These are phyloP conservation scores for Lachnellula cervina DNA, from an alignment of 2,329 filamentous ascomycete species.

Conservation along the genomic window DNA sequence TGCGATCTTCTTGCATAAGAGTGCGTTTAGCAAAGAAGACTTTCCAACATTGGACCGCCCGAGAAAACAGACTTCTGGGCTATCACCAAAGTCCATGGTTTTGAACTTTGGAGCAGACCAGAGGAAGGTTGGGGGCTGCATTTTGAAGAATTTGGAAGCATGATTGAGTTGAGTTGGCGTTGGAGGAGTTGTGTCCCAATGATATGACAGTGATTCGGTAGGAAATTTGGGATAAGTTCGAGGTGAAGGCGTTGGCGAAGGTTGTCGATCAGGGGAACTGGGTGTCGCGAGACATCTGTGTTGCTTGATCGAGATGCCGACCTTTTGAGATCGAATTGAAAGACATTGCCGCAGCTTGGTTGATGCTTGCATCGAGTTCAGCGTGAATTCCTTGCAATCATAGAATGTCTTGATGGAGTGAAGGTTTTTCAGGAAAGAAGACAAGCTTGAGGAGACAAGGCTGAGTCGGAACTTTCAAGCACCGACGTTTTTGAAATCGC, in stretches of 20 bases:
- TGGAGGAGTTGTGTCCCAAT: slow-evolving; percentile 47
- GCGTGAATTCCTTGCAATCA: background rate
- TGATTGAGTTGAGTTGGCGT: slow-evolving; percentile 38
- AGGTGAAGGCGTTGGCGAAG: background rate
- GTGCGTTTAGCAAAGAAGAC: slow-evolving; percentile 59
- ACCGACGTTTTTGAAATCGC: no score
- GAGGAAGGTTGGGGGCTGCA: slow-evolving; percentile 48
- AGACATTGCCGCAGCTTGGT: background rate
- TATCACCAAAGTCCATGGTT: slow-evolving; percentile 45
- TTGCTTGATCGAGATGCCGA: background rate
- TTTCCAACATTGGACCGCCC: slow-evolving; percentile 70
- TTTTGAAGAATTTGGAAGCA: slow-evolving; percentile 42
- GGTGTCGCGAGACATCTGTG: background rate
- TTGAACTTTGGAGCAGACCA: slow-evolving; percentile 59
- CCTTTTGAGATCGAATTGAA: background rate
- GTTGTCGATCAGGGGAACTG: background rate
- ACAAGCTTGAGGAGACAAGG: background rate
- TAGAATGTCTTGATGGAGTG: background rate
- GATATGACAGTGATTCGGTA: slow-evolving; percentile 34
- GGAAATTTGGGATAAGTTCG: slow-evolving; percentile 2
- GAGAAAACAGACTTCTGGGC: slow-evolving; percentile 47
- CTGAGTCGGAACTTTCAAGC: background rate
- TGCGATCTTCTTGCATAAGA: slow-evolving; percentile 49
- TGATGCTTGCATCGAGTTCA: background rate
- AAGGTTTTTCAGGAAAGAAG: background rate